Evolutionary conservation across 2,329 filamentous ascomycete genomes (phyloP), one percentile per base, ranked within the genome.

Genomic region (Fusarium sp.): DNA sequence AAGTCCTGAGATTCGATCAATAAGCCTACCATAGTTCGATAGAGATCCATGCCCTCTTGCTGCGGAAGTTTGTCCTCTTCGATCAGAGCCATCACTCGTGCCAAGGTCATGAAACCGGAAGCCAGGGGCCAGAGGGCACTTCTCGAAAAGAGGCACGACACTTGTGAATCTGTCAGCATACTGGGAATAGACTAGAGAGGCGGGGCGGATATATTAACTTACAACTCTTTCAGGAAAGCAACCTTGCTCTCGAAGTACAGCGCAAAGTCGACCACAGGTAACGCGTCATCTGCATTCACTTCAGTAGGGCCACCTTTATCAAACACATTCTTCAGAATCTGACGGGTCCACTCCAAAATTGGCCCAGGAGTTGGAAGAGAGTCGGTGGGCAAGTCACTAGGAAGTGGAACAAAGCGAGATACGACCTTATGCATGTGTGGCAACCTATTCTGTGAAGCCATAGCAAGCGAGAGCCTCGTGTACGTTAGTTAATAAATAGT

Each of bases 311-410:
- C 36, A 38, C 45, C 47, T 7, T 20, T 41, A 10, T 50, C 24
- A 12, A 72, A 12, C 24, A 51, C 65, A 5, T 48, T 26, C 5
- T 22, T 55, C 2, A 76, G 24, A 4, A 10, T 57, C 38, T 36
- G n/a, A 20, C 59, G 71, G 59, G 63, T 60, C 72, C 72, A 76
- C 1, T 64, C 45, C 22, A 74, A 39, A 6, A 72, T 30, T 3
- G 31, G 41, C 2, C 38, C 33, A 15, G 60, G 65, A 6, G 61
- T 57, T 16, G 44, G 31, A 33, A 15, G 35, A 10, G 16, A 15
- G n/a, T 45, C 31, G 12, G 51, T 6, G 11, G 26, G 41, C 7
- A 44, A 22, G 11, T 50, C 22, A 3, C 57, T 33, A 12, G 61
- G 12, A 20, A 68, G 45, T n/a, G 72, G 66, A 13, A 31, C 55